Base-by-base conservation (phyloP, 2,329 filamentous ascomycete species). In the Fusarium tricinctum region DNA sequence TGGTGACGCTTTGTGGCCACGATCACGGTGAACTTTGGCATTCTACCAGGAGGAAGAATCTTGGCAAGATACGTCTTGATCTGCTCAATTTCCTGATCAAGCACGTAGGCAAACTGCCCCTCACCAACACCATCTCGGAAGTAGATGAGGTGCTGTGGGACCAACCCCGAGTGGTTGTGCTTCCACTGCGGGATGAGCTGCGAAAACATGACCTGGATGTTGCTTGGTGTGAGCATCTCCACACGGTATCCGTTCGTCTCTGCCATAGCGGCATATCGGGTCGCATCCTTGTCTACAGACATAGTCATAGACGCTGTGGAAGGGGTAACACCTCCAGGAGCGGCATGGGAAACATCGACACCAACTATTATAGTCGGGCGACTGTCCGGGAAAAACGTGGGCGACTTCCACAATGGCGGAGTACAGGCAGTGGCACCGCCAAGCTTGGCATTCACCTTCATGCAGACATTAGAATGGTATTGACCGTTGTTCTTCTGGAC, bases 381-480 rank as follows among this genome's bases (percentile, higher is more conserved):
- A 0, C 74, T 76, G 2, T 76, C 75, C 1, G 79, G 79, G 50
- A 81, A 81, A 62, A 79, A 81, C 0, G 74, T 78, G 0, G 64
- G 48, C 1, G 72, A 63, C 47, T 75, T 78, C 78, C 78, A 80
- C 1, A 79, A 75, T 7, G 77, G 72, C 14, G 69, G 66, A 2
- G 79, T 79, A 44, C 77, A 83, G 52, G 82, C 89, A 1, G 93
- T 97, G 0, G 88, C 86, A 8, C 96, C 96, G 15, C 96, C 96
- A 4, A 99, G 86, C 82, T 99, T 99, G 5, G 93, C 92, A 73
- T 99, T 98, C 69, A 99, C 89, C 82, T 99, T 99, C 93, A 99
- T 96, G 68, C 89, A 87, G 0, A 99, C 93, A 66, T 99, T 99
- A 1, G 92, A 96, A 74, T 92, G 91, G 79, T 98, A 98, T 74